Evolutionary conservation across 805 yeast genomes (phyloP), one percentile per base, ranked within the genome.

Genomic region (Saturnispora gosingensis): DNA sequence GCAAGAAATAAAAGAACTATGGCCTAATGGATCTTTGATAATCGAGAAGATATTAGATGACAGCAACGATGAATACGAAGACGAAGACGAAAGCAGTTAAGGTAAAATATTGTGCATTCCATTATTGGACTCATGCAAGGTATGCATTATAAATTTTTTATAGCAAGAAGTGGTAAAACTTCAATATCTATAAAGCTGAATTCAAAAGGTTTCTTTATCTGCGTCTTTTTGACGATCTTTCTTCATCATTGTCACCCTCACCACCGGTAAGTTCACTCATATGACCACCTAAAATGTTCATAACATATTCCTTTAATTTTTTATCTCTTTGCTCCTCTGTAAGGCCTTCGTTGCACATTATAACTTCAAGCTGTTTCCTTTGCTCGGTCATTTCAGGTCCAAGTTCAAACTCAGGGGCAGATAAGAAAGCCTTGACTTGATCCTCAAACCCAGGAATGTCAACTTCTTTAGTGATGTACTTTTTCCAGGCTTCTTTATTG

Each of bases 251-350:
- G 32, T 40, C 16, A 27, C 36, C 46, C 18, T 24, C 55, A 5
- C 45, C 56, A 32, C 57, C 60, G 39, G 51, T 55, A 18, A 65
- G 48, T 22, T 48, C 56, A 6, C 56, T 57, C 40, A 67, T 49
- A 46, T 66, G 67, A 18, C 78, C 76, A 43, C 82, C 77, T 4
- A 90, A 82, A 10, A 85, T 82, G 13, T 77, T 78, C 56, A 78
- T 71, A 32, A 90, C 80, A 58, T 84, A 78, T 42, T 80, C 80
- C 60, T 84, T 80, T 44, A 90, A 71, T 28, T 81, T 85, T 56
- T 80, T 87, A 63, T 89, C 96, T 3, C 91, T 88, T 60, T 88
- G 83, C 4, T 83, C 95, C 51, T 95, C 82, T 56, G 80, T 75
- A 6, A 57, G 18, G 2, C 49, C 45, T 16, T 54, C 43, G 15